Evolutionary conservation across 1,284 basidiomycete genomes (phyloP).

Genomic region (Cryptococcus jaspeensis): DNA sequence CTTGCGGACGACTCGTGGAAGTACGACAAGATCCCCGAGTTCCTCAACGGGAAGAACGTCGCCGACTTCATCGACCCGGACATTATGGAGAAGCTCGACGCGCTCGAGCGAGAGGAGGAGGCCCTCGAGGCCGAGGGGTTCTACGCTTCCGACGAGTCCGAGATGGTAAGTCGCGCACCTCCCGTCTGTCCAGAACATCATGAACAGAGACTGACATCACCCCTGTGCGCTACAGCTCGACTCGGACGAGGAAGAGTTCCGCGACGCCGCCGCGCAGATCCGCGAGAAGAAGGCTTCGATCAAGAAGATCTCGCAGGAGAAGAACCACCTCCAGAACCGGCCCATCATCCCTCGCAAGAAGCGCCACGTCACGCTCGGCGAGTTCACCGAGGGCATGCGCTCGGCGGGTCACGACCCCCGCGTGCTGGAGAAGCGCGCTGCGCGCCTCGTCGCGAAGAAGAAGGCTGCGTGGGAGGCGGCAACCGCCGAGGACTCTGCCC

Average conservation of each 20-base stretch:
- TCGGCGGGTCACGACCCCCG: conserved; percentile 87
- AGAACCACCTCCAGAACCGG: conserved; percentile 85
- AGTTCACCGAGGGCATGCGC: conserved; percentile 78
- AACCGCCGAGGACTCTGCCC: conserved; percentile 33
- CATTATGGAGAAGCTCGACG: conserved; percentile 93
- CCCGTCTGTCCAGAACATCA: too few relatives aligned
- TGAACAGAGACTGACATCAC: not conserved
- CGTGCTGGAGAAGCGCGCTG: conserved; percentile 82
- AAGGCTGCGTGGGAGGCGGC: conserved; percentile 49
- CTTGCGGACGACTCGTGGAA: conserved; percentile 94
- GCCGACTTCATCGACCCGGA: conserved; percentile 99
- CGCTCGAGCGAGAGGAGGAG: conserved; percentile 96
- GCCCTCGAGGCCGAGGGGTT: conserved; percentile 88
- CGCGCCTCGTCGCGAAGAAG: conserved; percentile 60
- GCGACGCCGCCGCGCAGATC: conserved; percentile 69
- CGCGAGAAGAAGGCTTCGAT: conserved; percentile 61
- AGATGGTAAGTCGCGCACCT: conserved; percentile 58
- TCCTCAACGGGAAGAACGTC: conserved; percentile 97
- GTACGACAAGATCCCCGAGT: conserved; percentile 90
- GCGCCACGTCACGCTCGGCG: conserved; percentile 78
- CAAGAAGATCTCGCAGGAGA: conserved; percentile 76
- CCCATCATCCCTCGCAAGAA: conserved; percentile 82
- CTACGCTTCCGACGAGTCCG: conserved; percentile 85
- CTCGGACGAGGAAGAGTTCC: conserved; percentile 82
- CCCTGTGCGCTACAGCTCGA: conserved; percentile 60